Percentiles rank a stretch among this genome's conserved stretches.
phyloP scores from a whole-genome alignment of 768 basidiomycete species.

The Xerocomellus amylosporus region DNA sequence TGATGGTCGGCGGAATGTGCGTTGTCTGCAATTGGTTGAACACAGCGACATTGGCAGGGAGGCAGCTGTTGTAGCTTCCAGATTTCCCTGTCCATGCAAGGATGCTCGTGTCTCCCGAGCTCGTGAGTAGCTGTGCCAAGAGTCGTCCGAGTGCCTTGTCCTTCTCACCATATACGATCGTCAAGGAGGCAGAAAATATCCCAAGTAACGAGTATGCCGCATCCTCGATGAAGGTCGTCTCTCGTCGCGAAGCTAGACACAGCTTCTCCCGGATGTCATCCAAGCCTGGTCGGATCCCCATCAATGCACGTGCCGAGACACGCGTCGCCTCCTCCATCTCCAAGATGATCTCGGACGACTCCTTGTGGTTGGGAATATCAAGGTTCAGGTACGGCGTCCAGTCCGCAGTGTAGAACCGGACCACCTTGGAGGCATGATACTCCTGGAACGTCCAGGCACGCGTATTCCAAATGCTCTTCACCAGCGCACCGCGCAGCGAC shows the following conservation, averaged over 20 bases:
- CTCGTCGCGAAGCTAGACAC: neutral
- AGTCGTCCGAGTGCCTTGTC: constrained; percentile 2
- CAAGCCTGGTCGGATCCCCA: neutral
- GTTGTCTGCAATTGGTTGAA: neutral
- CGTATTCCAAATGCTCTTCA: neutral
- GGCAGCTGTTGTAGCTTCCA: neutral
- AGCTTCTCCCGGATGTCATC: constrained; percentile 2
- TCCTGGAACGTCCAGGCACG: constrained; percentile 8
- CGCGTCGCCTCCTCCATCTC: constrained; percentile 6
- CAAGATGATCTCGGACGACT: constrained; percentile 1
- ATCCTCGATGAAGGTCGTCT: constrained; percentile 1
- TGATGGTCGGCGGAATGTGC: neutral
- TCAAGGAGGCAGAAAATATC: neutral
- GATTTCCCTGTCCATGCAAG: constrained; percentile 5
- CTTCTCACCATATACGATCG: constrained; percentile 3
- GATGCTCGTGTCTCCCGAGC: constrained; percentile 3
- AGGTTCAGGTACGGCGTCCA: constrained; percentile 1
- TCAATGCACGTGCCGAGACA: neutral
- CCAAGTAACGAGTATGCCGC: constrained; percentile 7
- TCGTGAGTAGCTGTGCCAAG: neutral
- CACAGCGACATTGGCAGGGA: neutral
- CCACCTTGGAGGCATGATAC: constrained; percentile 4
- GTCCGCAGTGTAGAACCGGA: constrained; percentile 1
- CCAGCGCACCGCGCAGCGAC: neutral
- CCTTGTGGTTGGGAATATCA: too few relatives aligned